Evolutionary conservation across 495 filamentous ascomycete genomes (phyloP).

Genomic region (Sphaerosporella brunnea): DNA sequence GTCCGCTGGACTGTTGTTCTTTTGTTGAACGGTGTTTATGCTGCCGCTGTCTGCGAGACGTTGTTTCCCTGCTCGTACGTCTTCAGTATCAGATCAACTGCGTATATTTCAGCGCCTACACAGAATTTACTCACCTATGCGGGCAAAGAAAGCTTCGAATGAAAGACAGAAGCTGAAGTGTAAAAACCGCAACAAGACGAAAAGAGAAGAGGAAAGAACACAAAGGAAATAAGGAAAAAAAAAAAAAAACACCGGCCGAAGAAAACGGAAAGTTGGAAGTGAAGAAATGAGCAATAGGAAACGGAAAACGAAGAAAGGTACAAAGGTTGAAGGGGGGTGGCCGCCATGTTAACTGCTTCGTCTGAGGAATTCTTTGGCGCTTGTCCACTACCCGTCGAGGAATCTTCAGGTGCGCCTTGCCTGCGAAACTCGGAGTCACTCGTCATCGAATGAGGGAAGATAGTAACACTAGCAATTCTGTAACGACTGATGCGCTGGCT

Average conservation of each 20-base stretch:
- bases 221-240: conserved; percentile 1
- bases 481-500: background rate
- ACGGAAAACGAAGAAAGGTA: conserved; percentile 7
- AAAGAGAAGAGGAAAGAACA: conserved; percentile 3
- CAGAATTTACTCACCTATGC: too few species aligned
- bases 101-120: too few species aligned
- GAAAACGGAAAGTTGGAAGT: conserved; percentile 4
- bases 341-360: background rate
- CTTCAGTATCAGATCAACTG: too few species aligned
- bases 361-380: background rate
- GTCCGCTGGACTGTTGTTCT: too few species aligned
- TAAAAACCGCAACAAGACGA: conserved; percentile 3
- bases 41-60: too few species aligned
- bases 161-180: too few species aligned
- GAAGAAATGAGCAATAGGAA: background rate
- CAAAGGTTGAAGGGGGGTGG: conserved; percentile 1
- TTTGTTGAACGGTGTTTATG: too few species aligned
- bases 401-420: too few species aligned
- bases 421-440: too few species aligned
- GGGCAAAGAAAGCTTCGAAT: too few species aligned
- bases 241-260: background rate
- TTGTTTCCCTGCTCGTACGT: conserved; percentile 8
- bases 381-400: background rate
- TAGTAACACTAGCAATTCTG: background rate
- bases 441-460: too few species aligned